Evolutionary conservation across 2,329 filamentous ascomycete genomes (phyloP), one percentile per base, ranked within the genome.

Genomic region (Sclerotinia minor): DNA sequence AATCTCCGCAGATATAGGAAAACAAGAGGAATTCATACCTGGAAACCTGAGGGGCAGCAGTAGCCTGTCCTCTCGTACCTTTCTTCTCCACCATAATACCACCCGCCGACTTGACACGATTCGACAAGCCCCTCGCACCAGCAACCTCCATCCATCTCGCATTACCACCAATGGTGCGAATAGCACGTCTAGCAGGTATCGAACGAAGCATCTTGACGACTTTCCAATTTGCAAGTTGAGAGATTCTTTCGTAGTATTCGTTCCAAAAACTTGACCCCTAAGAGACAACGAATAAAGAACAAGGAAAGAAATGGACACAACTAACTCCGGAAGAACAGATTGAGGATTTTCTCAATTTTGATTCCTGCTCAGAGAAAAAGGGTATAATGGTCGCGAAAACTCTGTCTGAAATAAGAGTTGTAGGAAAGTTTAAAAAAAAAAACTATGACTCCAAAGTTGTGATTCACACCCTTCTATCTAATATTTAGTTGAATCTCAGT

Each of bases 131-230:
- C 38, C 65, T 67, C 26, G 35, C 38, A 44, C 55, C 57, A 32
- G 21, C 53, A 17, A 44, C 47, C n/a, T 63, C 65, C 55, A 63
- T 47, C 65, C 71, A 75, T 73, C 64, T 73, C 41, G 73, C 69
- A 17, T 67, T 71, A 66, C 71, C 70, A 32, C 66, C 79, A 64
- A 83, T 74, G 60, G 82, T 78, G 75, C 82, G 80, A 75, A 82
- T 75, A 67, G 82, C 81, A 72, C 77, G 79, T 75, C 80, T 81
- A 69, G 82, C 81, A 71, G 82, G 80, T 77, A 80, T 79, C 75
- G 82, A 73, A 77, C 82, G 79, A 79, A 84, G 80, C 82, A 84
- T 83, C 55, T 65, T 73, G 65, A 35, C 26, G 32, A 45, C 9
- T 38, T n/a, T 38, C 50, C 29, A 38, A 8, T 63, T 21, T 63